phyloP scores from a whole-genome alignment of 129 eudicot genomes.

The Escallonia rubra region DNA sequence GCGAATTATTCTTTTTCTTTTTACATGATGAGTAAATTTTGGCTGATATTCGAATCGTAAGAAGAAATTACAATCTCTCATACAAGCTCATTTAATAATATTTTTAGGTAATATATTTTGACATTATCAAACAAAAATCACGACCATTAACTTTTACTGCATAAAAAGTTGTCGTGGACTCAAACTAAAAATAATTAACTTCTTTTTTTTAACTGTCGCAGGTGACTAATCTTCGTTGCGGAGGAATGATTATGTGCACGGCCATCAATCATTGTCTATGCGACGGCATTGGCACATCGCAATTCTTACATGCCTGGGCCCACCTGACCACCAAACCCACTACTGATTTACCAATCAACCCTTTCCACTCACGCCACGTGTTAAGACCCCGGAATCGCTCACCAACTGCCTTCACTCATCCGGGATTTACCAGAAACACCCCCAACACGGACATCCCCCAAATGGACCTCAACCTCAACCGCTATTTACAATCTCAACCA shows the following conservation, averaged over 20 bases:
- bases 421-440: constrained; percentile 31
- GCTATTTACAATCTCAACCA: constrained; percentile 62
- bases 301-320: constrained; percentile 89
- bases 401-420: constrained; percentile 36
- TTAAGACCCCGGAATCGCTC: constrained; percentile 48
- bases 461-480: constrained; percentile 20
- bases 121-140: too few species aligned
- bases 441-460: background rate
- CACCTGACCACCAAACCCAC: constrained; percentile 39
- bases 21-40: too few species aligned
- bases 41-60: too few species aligned
- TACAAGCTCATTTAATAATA: too few species aligned
- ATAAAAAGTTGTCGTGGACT: too few species aligned
- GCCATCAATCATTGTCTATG: constrained; percentile 86
- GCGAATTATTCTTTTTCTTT: too few species aligned
- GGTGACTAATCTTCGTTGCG: constrained; percentile 84
- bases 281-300: constrained; percentile 91
- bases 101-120: too few species aligned
- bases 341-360: constrained; percentile 34
- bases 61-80: too few species aligned
- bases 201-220: constrained; percentile 6
- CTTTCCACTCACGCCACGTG: constrained; percentile 76
- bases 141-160: too few species aligned
- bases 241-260: constrained; percentile 75
- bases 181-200: background rate